Evolutionary conservation across 208 protist species (phyloP).

Genomic region (Novymonas esmeraldas): DNA sequence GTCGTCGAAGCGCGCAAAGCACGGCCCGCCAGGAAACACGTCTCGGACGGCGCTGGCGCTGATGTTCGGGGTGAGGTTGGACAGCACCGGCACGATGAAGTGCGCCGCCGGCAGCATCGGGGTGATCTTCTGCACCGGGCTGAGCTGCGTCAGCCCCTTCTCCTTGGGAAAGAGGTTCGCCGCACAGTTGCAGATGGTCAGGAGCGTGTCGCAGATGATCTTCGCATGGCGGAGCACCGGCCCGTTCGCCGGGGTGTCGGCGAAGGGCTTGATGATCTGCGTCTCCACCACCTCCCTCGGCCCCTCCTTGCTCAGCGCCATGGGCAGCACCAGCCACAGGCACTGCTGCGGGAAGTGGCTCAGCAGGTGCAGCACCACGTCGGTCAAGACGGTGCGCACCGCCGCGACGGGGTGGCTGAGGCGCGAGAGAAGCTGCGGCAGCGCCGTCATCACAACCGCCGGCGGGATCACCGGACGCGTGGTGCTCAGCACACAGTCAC

Average conservation of each 20-base stretch:
- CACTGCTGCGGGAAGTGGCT: conserved; percentile 82
- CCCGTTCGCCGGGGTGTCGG: conserved; percentile 26
- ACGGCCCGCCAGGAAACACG: conserved; percentile 63
- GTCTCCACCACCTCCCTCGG: conserved; percentile 45
- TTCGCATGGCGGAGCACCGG: conserved; percentile 54
- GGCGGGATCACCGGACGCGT: conserved; percentile 38
- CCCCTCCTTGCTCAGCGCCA: conserved; percentile 62
- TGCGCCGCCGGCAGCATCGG: conserved; percentile 37
- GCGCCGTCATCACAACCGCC: conserved; percentile 65
- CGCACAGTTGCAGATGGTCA: conserved; percentile 76
- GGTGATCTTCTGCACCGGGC: conserved; percentile 65
- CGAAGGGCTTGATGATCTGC: conserved; percentile 58
- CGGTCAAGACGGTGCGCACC: conserved; percentile 63
- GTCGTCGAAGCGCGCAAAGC: conserved; percentile 78
- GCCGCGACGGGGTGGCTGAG: conserved; percentile 64
- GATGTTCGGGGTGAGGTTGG: conserved; percentile 75
- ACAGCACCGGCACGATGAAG: conserved; percentile 78
- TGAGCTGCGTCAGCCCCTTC: conserved; percentile 47
- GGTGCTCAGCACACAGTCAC: conserved; percentile 28
- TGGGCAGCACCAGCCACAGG: conserved; percentile 88
- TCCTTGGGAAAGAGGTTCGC: conserved; percentile 39
- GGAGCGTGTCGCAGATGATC: conserved; percentile 69
- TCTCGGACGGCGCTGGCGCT: conserved; percentile 11
- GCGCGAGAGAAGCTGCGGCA: conserved; percentile 92
- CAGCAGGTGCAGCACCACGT: conserved; percentile 70